These are phyloP conservation scores for Myriosclerotinia scirpicola DNA, from an alignment of 2,329 filamentous ascomycete genomes.

Conservation along the genomic window DNA sequence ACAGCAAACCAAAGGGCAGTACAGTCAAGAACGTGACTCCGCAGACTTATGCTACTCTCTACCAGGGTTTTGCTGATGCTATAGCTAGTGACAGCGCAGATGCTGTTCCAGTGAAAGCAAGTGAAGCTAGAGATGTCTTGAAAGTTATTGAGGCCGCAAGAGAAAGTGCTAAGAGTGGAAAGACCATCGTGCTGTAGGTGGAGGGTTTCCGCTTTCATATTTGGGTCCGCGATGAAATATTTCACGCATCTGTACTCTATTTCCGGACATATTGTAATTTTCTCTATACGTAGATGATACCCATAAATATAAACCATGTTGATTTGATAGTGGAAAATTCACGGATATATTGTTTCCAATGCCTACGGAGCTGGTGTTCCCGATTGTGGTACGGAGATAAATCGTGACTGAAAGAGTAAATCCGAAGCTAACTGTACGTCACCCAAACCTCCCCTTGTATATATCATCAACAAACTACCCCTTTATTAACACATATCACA, in stretches of 20 bases:
- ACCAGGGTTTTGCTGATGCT: constrained; percentile 54
- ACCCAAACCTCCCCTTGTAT: not conserved
- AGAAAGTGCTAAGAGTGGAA: constrained; percentile 53
- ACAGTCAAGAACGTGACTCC: constrained; percentile 60
- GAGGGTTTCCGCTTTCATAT: not conserved
- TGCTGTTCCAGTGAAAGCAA: constrained; percentile 54
- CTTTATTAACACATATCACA: not conserved
- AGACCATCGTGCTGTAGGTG: constrained; percentile 28
- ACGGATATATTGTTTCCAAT: not conserved
- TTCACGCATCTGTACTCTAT: too few species aligned
- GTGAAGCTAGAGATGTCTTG: constrained; percentile 54
- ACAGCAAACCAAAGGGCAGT: constrained; percentile 48
- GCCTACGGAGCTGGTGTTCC: not conserved
- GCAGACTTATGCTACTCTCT: constrained; percentile 68
- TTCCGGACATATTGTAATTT: not conserved
- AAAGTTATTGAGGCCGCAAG: constrained; percentile 56
- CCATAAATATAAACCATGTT: not conserved
- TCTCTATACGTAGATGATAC: not conserved
- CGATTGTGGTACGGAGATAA: constrained; percentile 7
- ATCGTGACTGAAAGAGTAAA: not conserved
- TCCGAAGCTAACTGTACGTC: constrained; percentile 2
- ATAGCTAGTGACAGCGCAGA: constrained; percentile 49
- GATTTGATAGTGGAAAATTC: not conserved
- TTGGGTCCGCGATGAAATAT: not conserved
- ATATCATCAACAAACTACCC: not conserved